Evolutionary conservation across 139 green algal species (phyloP).

Genomic region (Pedinophyceae sp.): DNA sequence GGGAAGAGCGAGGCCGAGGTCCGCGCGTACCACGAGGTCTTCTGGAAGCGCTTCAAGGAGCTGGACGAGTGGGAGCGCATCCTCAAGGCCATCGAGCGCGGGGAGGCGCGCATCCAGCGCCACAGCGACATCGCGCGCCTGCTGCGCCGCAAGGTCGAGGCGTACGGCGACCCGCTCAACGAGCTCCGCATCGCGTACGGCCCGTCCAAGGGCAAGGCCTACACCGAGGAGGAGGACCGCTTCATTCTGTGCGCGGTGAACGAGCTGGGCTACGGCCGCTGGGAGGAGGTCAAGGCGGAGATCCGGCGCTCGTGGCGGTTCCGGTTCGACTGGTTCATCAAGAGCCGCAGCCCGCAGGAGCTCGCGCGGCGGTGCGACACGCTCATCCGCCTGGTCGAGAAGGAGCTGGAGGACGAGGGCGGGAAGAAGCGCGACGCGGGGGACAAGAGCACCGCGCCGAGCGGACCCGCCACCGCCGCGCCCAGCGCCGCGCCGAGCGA

Average conservation of each 20-base stretch:
- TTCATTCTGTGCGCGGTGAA: conserved; percentile 96
- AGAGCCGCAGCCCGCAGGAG: conserved; percentile 79
- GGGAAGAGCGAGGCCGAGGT: conserved; percentile 83
- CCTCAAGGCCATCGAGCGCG: conserved; percentile 90
- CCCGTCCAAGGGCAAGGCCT: conserved; percentile 90
- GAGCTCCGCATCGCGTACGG: conserved; percentile 73
- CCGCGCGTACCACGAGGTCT: conserved; percentile 40
- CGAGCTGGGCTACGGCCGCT: conserved; percentile 88
- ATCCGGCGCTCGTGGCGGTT: conserved; percentile 84
- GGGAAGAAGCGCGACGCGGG: too few species aligned
- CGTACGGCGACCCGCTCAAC: conserved; percentile 86
- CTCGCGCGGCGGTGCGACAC: conserved; percentile 70
- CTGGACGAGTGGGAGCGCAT: conserved; percentile 65
- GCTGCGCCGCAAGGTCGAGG: conserved; percentile 76
- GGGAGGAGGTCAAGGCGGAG: conserved; percentile 95
- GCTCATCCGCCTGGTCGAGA: conserved; percentile 96
- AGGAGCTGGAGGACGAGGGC: conserved; percentile 54
- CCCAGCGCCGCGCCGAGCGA: too few species aligned
- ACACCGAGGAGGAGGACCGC: conserved; percentile 96
- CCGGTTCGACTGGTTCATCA: conserved; percentile 99
- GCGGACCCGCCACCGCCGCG: too few species aligned
- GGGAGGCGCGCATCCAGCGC: conserved; percentile 76
- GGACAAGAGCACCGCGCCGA: too few species aligned
- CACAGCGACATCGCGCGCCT: conserved; percentile 68
- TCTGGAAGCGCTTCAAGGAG: conserved; percentile 61